Conservation (phyloP, 2,329 filamentous ascomycete genomes). For the Monosporascus cannonballus region DNA sequence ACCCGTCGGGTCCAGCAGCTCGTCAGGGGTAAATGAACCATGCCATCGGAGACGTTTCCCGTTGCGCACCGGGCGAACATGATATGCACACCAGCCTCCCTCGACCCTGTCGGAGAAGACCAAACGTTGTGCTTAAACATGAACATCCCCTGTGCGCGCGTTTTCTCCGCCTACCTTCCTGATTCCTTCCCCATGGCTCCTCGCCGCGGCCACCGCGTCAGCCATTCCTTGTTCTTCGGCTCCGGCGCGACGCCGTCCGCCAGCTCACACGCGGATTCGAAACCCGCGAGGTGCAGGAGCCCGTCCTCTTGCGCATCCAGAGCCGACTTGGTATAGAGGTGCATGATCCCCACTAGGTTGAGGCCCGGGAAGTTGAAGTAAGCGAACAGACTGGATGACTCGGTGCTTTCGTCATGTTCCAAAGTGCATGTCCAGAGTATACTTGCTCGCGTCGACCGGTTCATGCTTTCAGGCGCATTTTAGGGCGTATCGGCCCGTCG, state of each 20-base stretch:
- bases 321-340: slow-evolving; percentile 4
- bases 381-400: slow-evolving; percentile 5
- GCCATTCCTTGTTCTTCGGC: slow-evolving; percentile 6
- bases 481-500: slow-evolving; percentile 4
- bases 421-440: slow-evolving; percentile 6
- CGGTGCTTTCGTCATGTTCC: slow-evolving; percentile 2
- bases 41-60: background rate
- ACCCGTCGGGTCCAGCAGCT: too few species aligned
- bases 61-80: slow-evolving; percentile 4
- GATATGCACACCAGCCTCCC: background rate
- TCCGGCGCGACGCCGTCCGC: slow-evolving; percentile 4
- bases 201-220: slow-evolving; percentile 8
- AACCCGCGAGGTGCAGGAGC: slow-evolving; percentile 2
- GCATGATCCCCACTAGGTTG: slow-evolving; percentile 3
- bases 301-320: background rate
- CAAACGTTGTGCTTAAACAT: slow-evolving; percentile 1
- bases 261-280: slow-evolving; percentile 6
- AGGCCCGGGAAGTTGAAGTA: slow-evolving; percentile 7
- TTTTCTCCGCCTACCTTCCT: slow-evolving; percentile 2
- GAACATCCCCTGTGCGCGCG: slow-evolving; percentile 5
- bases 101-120: too few species aligned
- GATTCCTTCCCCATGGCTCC: background rate
- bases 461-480: slow-evolving; percentile 4
- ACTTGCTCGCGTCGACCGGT: slow-evolving; percentile 5
- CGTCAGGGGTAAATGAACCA: too few species aligned